phyloP scores from a whole-genome alignment of 352 stramenopile species.

The Globisporangium echinulatum region DNA sequence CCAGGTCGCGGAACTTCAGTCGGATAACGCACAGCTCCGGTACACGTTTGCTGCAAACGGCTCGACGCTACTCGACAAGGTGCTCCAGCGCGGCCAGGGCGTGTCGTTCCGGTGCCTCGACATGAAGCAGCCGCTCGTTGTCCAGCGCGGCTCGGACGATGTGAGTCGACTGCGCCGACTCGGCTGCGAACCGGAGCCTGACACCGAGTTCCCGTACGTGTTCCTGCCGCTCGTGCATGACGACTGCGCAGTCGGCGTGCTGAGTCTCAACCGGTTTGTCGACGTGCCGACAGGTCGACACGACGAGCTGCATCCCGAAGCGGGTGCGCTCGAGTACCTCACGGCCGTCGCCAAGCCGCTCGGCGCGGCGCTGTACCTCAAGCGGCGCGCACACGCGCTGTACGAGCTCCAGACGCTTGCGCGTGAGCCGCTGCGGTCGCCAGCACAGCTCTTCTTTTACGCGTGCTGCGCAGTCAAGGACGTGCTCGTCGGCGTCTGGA shows the following conservation, averaged over 20 bases:
- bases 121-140: constrained; percentile 26
- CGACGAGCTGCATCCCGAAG: constrained; percentile 60
- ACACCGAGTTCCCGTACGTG: constrained; percentile 35
- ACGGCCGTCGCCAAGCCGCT: constrained; percentile 29
- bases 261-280: constrained; percentile 55
- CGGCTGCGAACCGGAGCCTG: constrained; percentile 2
- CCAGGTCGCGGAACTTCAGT: constrained; percentile 52
- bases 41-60: constrained; percentile 46
- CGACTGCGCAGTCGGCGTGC: constrained; percentile 45
- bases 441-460: constrained; percentile 47
- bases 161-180: constrained; percentile 25
- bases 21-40: constrained; percentile 28
- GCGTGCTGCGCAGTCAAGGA: constrained; percentile 35
- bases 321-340: constrained; percentile 52
- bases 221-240: constrained; percentile 67
- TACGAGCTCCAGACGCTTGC: constrained; percentile 30
- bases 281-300: constrained; percentile 44
- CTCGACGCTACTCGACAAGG: constrained; percentile 26
- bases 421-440: constrained; percentile 39
- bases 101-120: constrained; percentile 58
- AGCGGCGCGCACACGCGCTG: constrained; percentile 46
- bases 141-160: constrained; percentile 28
- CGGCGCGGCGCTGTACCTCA: constrained; percentile 49
- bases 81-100: constrained; percentile 37
- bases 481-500: constrained; percentile 44